Evolutionary conservation across 768 basidiomycete species (phyloP), one percentile per base, ranked within the genome.

Genomic region (Dentipellis sp.): DNA sequence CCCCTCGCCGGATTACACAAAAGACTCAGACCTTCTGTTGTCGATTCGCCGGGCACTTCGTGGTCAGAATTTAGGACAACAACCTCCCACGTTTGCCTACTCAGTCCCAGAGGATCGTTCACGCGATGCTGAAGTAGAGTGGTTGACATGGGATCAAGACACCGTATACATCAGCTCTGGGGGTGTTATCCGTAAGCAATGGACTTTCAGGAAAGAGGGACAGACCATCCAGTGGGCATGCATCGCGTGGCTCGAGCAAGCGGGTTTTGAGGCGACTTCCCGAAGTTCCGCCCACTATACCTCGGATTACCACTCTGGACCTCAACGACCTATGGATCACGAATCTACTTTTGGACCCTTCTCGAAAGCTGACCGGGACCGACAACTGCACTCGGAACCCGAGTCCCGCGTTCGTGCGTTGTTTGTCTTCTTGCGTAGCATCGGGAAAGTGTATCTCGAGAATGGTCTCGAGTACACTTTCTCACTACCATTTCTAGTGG

Each of bases 171-270:
- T 88, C 61, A 83, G 79, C 57, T 73, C 74, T 16, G 90, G 86
- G 0, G 86, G 86, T 0, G 73, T 87, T 14, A 80, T 91, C 53
- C 73, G 72, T 55, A 83, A 84, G 64, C 81, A 82, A 63, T 92
- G 90, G 91, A 78, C 76, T 53, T 88, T 91, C 64, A 67, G 72
- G n/a, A 74, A 80, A 42, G 88, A 89, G 63, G 78, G 75, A 6
- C 84, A 92, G 64, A 75, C 78, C 1, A 80, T 93, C 36, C 89
- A 89, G 62, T 88, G 78, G 72, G 90, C 87, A 5, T 91, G 89
- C 64, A 73, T 86, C n/a, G 91, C 85, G 3, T 78, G 78, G 67
- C 75, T 92, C 38, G 81, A 85, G 62, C 82, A 84, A 62, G 67
- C 74, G 7, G 69, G 69, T 17, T 60, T 65, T 17, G 61, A 73